Percentiles rank a stretch among this genome's conserved stretches.
phyloP scores from a whole-genome alignment of 495 filamentous ascomycete species.

The Aspergillus indologenus region DNA sequence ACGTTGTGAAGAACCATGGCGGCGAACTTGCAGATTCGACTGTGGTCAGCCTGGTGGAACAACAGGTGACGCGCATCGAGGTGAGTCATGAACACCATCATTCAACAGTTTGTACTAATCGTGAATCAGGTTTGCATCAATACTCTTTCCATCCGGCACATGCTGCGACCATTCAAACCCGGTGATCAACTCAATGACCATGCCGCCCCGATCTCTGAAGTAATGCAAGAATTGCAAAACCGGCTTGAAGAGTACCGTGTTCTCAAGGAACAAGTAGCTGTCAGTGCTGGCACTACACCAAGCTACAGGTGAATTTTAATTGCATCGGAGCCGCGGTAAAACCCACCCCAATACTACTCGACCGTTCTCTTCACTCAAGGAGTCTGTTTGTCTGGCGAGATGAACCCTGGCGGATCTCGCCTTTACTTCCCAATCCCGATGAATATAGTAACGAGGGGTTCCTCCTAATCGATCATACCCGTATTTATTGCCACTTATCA shows the following conservation, averaged over 20 bases:
- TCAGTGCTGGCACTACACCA: conserved; percentile 26
- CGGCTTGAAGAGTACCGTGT: conserved; percentile 51
- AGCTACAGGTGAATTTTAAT: conserved; percentile 16
- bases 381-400: conserved; percentile 20
- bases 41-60: conserved; percentile 82
- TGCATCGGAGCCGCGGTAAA: conserved; percentile 18
- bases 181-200: conserved; percentile 46
- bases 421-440: not conserved
- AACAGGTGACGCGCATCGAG: conserved; percentile 93
- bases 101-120: conserved; percentile 12
- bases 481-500: conserved; percentile 13
- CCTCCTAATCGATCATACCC: conserved; percentile 10
- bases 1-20: conserved; percentile 76
- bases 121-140: conserved; percentile 57
- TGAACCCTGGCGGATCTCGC: conserved; percentile 9
- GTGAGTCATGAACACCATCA: conserved; percentile 51
- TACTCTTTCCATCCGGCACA: conserved; percentile 62
- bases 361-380: conserved; percentile 32
- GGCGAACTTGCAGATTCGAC: conserved; percentile 86
- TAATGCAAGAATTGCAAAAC: conserved; percentile 45
- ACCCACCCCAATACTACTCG: conserved; percentile 29
- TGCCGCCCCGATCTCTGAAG: conserved; percentile 50
- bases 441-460: not conserved
- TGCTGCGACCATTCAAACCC: conserved; percentile 52
- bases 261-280: conserved; percentile 46